Evolutionary conservation across 2,329 filamentous ascomycete species (phyloP).

Genomic region (Ceratocystis diversiconidia): DNA sequence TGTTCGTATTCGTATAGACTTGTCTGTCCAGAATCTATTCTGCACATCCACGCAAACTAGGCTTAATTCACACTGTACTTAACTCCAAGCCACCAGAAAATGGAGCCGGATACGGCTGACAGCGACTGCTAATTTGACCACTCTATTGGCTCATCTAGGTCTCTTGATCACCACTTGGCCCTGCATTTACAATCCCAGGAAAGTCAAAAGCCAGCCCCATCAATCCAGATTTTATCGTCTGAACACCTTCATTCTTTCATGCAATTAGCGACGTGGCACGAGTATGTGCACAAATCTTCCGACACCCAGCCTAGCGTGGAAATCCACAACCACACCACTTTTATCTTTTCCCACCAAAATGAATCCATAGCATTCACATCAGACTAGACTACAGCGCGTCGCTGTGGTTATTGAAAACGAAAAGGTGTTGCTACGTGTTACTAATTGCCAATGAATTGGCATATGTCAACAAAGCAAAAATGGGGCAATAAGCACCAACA

Average conservation of each 20-base stretch:
- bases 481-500: background rate
- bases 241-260: background rate
- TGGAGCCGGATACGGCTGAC: constrained; percentile 18
- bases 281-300: constrained; percentile 1
- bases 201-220: background rate
- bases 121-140: constrained; percentile 5
- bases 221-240: background rate
- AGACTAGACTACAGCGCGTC: background rate
- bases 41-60: background rate
- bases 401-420: background rate
- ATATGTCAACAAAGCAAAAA: background rate
- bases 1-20: constrained; percentile 19
- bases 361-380: background rate
- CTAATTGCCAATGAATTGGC: background rate
- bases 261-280: background rate
- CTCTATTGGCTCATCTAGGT: background rate
- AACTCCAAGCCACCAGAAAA: constrained; percentile 11
- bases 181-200: background rate
- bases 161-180: background rate
- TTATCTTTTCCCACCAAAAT: background rate
- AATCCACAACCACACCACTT: constrained; percentile 6
- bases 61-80: constrained; percentile 7
- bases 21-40: background rate
- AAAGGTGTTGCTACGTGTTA: constrained; percentile 1
- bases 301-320: background rate